phyloP scores from a whole-genome alignment of 768 basidiomycete genomes.

The Leccinum barrowsii region DNA sequence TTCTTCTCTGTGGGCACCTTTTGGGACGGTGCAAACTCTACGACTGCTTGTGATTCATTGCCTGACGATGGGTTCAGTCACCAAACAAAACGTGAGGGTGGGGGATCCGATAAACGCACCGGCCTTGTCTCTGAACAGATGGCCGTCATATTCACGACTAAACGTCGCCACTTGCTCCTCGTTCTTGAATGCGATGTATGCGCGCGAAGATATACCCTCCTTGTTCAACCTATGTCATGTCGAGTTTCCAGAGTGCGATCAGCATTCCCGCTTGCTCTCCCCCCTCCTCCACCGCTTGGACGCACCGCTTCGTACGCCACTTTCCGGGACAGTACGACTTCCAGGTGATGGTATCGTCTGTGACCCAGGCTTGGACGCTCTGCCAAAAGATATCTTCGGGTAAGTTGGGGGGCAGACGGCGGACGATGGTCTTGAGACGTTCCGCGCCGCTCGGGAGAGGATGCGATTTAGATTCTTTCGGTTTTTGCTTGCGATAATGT shows the following conservation, averaged over 20 bases:
- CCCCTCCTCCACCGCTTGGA: not conserved
- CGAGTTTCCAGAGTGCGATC: not conserved
- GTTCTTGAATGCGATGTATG: constrained; percentile 86
- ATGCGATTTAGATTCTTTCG: constrained; percentile 33
- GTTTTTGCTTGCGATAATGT: constrained; percentile 22
- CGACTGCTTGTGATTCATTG: constrained; percentile 81
- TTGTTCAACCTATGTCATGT: constrained; percentile 59
- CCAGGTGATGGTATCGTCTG: constrained; percentile 68
- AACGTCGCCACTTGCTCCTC: constrained; percentile 71
- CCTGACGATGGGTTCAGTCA: constrained; percentile 42
- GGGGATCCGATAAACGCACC: constrained; percentile 42
- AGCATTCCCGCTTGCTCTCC: not conserved
- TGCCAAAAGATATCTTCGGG: constrained; percentile 95
- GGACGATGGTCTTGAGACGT: constrained; percentile 82
- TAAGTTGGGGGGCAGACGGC: constrained; percentile 85
- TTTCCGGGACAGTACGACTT: constrained; percentile 67
- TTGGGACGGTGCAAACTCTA: constrained; percentile 93
- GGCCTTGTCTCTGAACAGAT: constrained; percentile 86
- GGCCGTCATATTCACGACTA: constrained; percentile 85
- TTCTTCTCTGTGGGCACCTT: constrained; percentile 73
- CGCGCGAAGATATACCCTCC: constrained; percentile 82
- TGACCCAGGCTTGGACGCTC: constrained; percentile 81
- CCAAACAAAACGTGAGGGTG: not conserved
- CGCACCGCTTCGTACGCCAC: constrained; percentile 58
- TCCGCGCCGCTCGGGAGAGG: constrained; percentile 38